A percentile compares a stretch with the other conserved stretches of the same genome.
These are phyloP conservation scores for Jacaranda copaia DNA, from an alignment of 257 asterid genomes.

Conservation along the genomic window DNA sequence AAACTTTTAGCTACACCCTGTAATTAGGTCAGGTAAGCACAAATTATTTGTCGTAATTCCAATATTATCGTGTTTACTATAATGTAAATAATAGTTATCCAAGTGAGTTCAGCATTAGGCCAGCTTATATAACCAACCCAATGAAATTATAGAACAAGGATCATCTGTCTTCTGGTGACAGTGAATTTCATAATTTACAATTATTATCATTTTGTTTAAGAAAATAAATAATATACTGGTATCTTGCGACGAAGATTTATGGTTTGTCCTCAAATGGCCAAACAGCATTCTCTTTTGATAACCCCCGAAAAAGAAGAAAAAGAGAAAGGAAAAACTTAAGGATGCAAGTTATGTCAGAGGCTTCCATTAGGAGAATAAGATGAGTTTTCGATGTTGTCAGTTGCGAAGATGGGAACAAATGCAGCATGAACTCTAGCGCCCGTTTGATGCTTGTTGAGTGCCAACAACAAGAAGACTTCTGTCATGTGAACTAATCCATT, in stretches of 20 bases:
- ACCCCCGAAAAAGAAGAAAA: no score
- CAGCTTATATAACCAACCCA: slow-evolving; percentile 4
- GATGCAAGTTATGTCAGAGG: no score
- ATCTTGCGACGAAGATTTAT: not conserved
- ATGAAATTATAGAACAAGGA: not conserved
- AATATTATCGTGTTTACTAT: slow-evolving; percentile 3
- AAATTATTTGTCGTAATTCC: slow-evolving; percentile 8
- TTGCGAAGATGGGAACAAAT: no score
- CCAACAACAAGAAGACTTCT: no score
- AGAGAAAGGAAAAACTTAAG: no score
- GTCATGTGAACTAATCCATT: no score
- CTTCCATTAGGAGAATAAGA: no score
- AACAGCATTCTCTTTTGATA: no score
- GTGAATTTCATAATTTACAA: not conserved
- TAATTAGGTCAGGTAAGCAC: slow-evolving; percentile 33
- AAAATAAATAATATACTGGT: not conserved
- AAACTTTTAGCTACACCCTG: slow-evolving; percentile 83
- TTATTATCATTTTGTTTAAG: not conserved
- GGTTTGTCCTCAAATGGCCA: no score
- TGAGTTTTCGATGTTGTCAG: no score
- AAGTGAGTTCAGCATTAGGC: not conserved
- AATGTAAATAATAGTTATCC: slow-evolving; percentile 7
- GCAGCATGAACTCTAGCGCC: no score
- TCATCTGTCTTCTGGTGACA: not conserved
- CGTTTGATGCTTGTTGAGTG: no score